Evolutionary conservation across 345 rosid species (phyloP), one percentile per base, ranked within the genome.

Genomic region (Populus ilicifolia): DNA sequence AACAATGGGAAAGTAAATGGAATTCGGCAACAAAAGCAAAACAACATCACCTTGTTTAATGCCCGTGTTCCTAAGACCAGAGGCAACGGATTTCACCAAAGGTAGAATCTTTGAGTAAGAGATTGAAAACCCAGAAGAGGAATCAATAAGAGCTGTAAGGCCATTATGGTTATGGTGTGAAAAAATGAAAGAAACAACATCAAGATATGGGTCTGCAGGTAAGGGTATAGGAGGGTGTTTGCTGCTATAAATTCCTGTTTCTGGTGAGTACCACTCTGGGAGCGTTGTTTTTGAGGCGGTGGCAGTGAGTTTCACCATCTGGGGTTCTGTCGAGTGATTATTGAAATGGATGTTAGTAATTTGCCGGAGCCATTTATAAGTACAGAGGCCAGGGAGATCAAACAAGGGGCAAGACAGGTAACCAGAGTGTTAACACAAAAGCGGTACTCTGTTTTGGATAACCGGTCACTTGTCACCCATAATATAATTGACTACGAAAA

Each of bases 231-330:
- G 59, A 17, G 90, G 79, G 83, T 85, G 87, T 33, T 74, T 85
- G 84, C 97, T 91, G 70, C 63, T 13, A 84, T 83, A 92, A 80
- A 91, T 87, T 71, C 97, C 98, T 12, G 89, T 88, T 66, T 78
- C 82, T 0, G 88, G 86, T 13, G 85, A 81, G 77, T 71, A 88
- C 90, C 90, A 88, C 67, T 61, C 18, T 21, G 86, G 77, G 66
- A n/a, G 16, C 0, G 13, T 43, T 43, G 46, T 43, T 43, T 43
- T 43, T 43, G 46, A 43, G 46, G 46, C 46, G 46, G 46, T 43
- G 11, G 46, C 46, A 11, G 64, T 75, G 33, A 61, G 56, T 50
- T 27, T 39, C 72, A 43, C 9, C 44, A 8, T 59, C 54, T 6
- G 61, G 30, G 67, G 44, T 59, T 3, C 50, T 66, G 13, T n/a